Base-by-base conservation (phyloP, 176 grass and related monocot genomes). In the Oryza punctata region DNA sequence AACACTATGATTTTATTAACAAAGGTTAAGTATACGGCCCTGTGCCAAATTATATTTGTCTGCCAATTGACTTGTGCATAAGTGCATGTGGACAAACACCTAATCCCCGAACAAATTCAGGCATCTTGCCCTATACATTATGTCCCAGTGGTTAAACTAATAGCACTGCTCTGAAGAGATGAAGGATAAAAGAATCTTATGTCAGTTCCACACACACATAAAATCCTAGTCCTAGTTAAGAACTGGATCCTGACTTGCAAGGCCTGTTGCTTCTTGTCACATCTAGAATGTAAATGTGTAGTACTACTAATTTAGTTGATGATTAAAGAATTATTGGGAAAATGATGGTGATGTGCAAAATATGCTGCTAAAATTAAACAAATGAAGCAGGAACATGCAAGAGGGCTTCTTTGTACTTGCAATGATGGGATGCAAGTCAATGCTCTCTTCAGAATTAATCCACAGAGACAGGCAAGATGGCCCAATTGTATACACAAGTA, bases 351-450 rank as follows among this genome's bases (percentile, higher is more conserved):
- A 71, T 85, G 77, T 85, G 84, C 44, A 49, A 90, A 83, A 78
- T 78, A 86, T 82, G 78, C 28, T 64, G 27, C 13, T 21, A 4
- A 47, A 47, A 64, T 60, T 76, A 76, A 89, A 64, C 5, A 54
- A 82, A 28, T 46, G n/a, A 76, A 15, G 46, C 37, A 47, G 40
- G 84, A 86, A 90, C 84, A 86, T 90, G 88, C 84, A 79, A 41
- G 46, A 9, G 73, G 66, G 68, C 63, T 76, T 68, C 6, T 73
- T 73, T 76, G 88, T 78, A 77, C 83, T 73, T 81, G 72, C 78
- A 90, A 90, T 90, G 84, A 86, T 90, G 74, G 79, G 74, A 82
- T 83, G 60, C 84, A 87, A 83, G 88, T 90, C 88, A 83, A 79
- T 83, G 79, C 68, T 69, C 78, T 74, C 28, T 79, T 78, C 67